A percentile compares a stretch with the other conserved stretches of the same genome.
phyloP scores from a whole-genome alignment of 2,329 filamentous ascomycete genomes.

The Fonsecaea nubica region DNA sequence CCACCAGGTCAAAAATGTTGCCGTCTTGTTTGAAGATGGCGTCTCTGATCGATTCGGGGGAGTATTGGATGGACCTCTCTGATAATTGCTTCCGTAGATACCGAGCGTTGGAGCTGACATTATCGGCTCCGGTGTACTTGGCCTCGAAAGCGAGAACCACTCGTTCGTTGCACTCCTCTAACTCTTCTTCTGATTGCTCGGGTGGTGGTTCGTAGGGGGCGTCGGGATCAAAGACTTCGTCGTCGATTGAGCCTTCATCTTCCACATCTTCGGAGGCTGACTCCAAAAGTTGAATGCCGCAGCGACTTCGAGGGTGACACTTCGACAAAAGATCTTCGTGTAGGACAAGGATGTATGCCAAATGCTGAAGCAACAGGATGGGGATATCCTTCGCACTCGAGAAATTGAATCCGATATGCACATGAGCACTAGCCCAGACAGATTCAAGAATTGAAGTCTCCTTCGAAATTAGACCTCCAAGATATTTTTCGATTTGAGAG shows the following conservation, averaged over 20 bases:
- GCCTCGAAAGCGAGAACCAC: conserved; percentile 27
- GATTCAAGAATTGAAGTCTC: conserved; percentile 26
- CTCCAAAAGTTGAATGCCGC: conserved; percentile 17
- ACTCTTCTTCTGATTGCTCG: conserved; percentile 24
- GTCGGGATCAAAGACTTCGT: conserved; percentile 21
- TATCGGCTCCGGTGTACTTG: conserved; percentile 29
- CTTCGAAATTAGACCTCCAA: conserved; percentile 17
- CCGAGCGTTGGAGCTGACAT: conserved; percentile 31
- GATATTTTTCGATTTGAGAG: conserved; percentile 23
- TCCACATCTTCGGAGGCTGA: conserved; percentile 10
- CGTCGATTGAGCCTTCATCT: conserved; percentile 12
- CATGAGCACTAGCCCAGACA: conserved; percentile 34
- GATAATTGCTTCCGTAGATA: conserved; percentile 14
- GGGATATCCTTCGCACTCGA: conserved; percentile 26
- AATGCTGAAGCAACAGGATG: conserved; percentile 30
- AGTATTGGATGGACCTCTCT: background rate
- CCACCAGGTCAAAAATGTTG: conserved; percentile 26
- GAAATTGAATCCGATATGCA: conserved; percentile 37
- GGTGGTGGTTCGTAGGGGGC: conserved; percentile 7
- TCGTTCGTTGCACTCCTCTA: conserved; percentile 26
- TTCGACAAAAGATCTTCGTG: conserved; percentile 37
- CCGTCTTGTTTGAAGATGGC: conserved; percentile 27
- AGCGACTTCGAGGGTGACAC: conserved; percentile 33
- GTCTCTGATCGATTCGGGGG: conserved; percentile 14
- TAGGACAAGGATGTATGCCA: conserved; percentile 34